Base-by-base conservation (phyloP, 1,139 yeast genomes). In the Yamadazyma atmosphaerica region DNA sequence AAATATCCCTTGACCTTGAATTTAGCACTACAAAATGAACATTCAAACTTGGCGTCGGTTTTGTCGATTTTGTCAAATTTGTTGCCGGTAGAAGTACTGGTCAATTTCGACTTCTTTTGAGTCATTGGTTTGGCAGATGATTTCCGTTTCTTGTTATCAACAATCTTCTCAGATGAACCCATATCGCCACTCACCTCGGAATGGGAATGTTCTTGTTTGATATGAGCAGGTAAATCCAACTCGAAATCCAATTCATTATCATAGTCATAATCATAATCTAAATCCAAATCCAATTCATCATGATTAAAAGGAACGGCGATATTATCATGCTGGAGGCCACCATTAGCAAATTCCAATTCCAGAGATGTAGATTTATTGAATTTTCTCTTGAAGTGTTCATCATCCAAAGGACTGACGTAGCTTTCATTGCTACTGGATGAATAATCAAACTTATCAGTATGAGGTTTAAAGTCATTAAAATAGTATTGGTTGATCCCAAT, bases 1-100 rank as follows among this genome's bases (percentile, higher is more conserved):
- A 77, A 61, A 51, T 78, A 77, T 1, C 81, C 77, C 40, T 76
- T 73, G n/a, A 77, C 80, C 50, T 71, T 75, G 52, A 78, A 76
- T 27, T 60, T 59, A 3, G 78, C 72, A 32, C 62, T 60, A 50
- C 83, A 77, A 44, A 62, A 61, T 1, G 61, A 53, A 54, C 83
- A 77, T 44, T 65, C 44, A 36, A 46, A 50, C 34, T 41, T 30
- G 11, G 29, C 14, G 14, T 32, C 35, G 3, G 21, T 33, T 13
- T 33, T 33, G 7, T 39, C 41, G 4, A n/a, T 25, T 26, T 35
- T 36, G 16, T 22, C 32, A 16, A 28, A 28, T 28, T 28, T 28
- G 16, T 16, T 28, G 4, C 21, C 21, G 16, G n/a, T 15, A 11
- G 31, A 9, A 9, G 6, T 6, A 26, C 16, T 16, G 21, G 3